Conservation (phyloP, 2,329 filamentous ascomycete genomes). For the Penicillium sp. region DNA sequence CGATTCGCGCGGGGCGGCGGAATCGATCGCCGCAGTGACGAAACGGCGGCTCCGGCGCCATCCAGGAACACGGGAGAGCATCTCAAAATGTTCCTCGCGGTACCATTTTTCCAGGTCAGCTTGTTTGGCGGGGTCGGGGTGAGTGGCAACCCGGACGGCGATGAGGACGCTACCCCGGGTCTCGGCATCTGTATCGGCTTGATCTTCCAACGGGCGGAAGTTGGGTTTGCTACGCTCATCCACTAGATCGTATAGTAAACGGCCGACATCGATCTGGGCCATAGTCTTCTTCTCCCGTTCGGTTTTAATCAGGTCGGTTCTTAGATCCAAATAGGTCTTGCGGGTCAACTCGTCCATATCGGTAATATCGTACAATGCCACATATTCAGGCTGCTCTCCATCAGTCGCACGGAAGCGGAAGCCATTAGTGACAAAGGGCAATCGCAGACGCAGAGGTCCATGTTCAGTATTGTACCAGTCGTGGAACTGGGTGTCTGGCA, state of each 20-base stretch:
- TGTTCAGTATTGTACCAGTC: conserved; percentile 96
- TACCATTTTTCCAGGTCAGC: conserved; percentile 68
- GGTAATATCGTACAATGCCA: conserved; percentile 78
- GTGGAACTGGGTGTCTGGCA: conserved; percentile 70
- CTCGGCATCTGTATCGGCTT: conserved; percentile 57
- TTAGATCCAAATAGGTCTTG: conserved; percentile 59
- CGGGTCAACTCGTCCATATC: conserved; percentile 69
- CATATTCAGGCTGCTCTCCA: conserved; percentile 61
- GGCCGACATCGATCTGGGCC: conserved; percentile 65
- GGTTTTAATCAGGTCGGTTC: conserved; percentile 51
- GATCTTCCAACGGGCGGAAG: conserved; percentile 60
- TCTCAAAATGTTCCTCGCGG: conserved; percentile 67
- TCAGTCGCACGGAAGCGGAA: conserved; percentile 74
- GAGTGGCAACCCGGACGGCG: conserved; percentile 58
- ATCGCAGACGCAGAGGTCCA: conserved; percentile 73
- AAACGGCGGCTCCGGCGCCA: conserved; percentile 74
- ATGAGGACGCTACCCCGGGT: conserved; percentile 59
- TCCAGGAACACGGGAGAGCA: conserved; percentile 71
- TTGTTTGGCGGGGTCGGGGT: conserved; percentile 50
- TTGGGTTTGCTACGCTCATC: conserved; percentile 54
- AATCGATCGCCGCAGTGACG: conserved; percentile 63
- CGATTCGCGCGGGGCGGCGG: conserved; percentile 55
- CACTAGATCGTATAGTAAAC: conserved; percentile 69
- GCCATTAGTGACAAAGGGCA: conserved; percentile 72
- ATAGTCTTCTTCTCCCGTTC: conserved; percentile 61